Percentiles rank a stretch among this genome's conserved stretches.
phyloP scores from a whole-genome alignment of 1,284 basidiomycete species.

The Cutaneotrichosporon sp. region DNA sequence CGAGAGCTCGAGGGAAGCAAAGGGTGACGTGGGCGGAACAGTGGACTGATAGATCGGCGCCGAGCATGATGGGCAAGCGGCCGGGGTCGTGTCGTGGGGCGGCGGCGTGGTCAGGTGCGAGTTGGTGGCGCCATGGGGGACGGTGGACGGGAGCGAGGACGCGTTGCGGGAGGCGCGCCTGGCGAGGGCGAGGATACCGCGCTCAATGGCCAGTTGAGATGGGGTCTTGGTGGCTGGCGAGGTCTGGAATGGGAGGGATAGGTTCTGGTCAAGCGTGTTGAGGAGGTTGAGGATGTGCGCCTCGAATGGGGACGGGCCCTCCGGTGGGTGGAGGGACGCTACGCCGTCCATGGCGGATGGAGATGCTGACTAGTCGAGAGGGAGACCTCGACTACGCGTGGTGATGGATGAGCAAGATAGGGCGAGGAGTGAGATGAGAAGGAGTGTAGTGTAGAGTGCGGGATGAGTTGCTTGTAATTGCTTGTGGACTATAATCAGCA shows the following conservation, averaged over 20 bases:
- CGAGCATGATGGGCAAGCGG: constrained; percentile 34
- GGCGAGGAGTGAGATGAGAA: background rate
- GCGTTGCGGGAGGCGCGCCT: constrained; percentile 28
- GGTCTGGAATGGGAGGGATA: constrained; percentile 44
- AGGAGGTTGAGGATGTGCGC: constrained; percentile 42
- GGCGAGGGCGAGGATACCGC: constrained; percentile 40
- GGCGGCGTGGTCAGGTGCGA: constrained; percentile 35
- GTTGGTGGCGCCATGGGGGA: background rate
- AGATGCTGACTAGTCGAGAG: background rate
- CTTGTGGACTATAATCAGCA: too few species aligned
- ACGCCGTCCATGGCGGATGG: constrained; percentile 10
- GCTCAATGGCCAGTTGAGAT: constrained; percentile 44
- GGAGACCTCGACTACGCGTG: background rate
- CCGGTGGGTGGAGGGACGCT: constrained; percentile 4
- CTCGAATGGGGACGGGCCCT: constrained; percentile 37
- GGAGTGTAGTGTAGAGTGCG: background rate
- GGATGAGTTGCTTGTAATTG: too few species aligned
- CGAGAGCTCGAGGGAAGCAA: constrained; percentile 28
- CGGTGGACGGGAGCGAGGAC: constrained; percentile 10
- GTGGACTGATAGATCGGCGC: constrained; percentile 22
- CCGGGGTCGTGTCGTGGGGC: constrained; percentile 35
- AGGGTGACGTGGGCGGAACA: constrained; percentile 19
- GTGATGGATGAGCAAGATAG: background rate
- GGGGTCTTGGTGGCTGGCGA: constrained; percentile 35
- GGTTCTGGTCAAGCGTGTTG: constrained; percentile 36